Base-by-base conservation (phyloP, 2,329 filamentous ascomycete genomes). In the Diaporthe aspalathi region DNA sequence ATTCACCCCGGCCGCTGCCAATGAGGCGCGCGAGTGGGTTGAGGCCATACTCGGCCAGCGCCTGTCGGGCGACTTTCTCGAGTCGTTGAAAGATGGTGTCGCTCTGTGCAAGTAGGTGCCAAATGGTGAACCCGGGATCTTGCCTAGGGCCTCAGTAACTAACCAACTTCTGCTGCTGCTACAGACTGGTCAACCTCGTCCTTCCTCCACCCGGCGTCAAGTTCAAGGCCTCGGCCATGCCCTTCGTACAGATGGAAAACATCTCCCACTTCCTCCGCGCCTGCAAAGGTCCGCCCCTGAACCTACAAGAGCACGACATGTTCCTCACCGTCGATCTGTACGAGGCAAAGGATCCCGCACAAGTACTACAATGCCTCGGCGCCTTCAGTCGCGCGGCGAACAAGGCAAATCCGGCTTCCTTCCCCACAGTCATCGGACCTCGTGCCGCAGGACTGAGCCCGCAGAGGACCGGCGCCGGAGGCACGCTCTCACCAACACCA, bases 191-290 rank as follows among this genome's bases (percentile, higher is more conserved):
- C 77, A 98, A 97, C 79, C 87, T 95, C 70, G 93, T 89, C 40
- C 82, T 92, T 47, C 93, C 93, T 32, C 89, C 91, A 20, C 93
- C 93, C 0, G 92, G 92, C 40, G 89, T 97, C 83, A 94, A 92
- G 81, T 98, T 93, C 88, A 98, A 98, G 83, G 87, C 92, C 79
- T 97, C 95, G 1, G 84, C 90, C 50, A 98, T 98, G 95, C 96
- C 96, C 0, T 99, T 99, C 80, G 95, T 98, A 50, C 96, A 99
- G 82, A 98, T 98, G 95, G 96, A 99, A 82, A 99, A 99, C 80
- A 98, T 99, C 79, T 97, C 95, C 5, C 94, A 97, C 79, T 99
- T 98, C 83, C 90, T 99, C 68, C 91, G 90, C 78, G 94, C 94
- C 72, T 97, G 95, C 84, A 93, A 97, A 82, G 85, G 89, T 65